Base-by-base conservation (phyloP, 176 grass and related monocot species). In the Urochloa ruziziensis region DNA sequence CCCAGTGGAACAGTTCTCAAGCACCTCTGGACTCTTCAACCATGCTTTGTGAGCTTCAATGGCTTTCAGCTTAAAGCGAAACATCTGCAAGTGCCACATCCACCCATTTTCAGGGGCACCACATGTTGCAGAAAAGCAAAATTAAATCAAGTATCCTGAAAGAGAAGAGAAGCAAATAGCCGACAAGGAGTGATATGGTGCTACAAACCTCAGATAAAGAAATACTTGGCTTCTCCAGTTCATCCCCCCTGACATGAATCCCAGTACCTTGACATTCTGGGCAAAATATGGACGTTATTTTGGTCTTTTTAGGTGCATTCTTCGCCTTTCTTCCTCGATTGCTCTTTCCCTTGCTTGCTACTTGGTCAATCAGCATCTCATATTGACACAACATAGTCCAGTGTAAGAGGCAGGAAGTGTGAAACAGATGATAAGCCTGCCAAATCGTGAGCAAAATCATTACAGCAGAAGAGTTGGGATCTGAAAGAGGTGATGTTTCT, bases 261-360 rank as follows among this genome's bases (percentile, higher is more conserved):
- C 97, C 97, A 68, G 93, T 96, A 34, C 97, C 97, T 80, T 96
- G 97, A 58, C 93, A 99, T 80, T 99, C 97, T 73, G 93, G 91
- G 77, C 97, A 96, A 46, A 96, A 69, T 62, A 96, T 83, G 46
- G 97, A 92, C 64, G 73, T 85, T 68, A 99, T 74, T 83, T 56
- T 82, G 72, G 79, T 89, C 80, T 89, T 96, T 84, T 91, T 96
- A 17, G 76, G 85, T 30, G 77, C 74, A 63, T 76, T 66, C 88
- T 91, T 99, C 8, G 89, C 89, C 81, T 96, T 96, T 65, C 93
- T 89, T 88, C 97, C 97, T 79, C 91, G 88, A 42, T 89, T 91
- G 60, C 91, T 85, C 67, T 96, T 94, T 30, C 85, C 74, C 81
- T 81, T 90, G 71, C 70, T 91, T 37, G 80, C 84, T 68, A 88